Percentiles rank a stretch among this genome's conserved stretches.
Evolutionary conservation across 257 asterid genomes (phyloP).

Genomic region (Coffea eugenioides): DNA sequence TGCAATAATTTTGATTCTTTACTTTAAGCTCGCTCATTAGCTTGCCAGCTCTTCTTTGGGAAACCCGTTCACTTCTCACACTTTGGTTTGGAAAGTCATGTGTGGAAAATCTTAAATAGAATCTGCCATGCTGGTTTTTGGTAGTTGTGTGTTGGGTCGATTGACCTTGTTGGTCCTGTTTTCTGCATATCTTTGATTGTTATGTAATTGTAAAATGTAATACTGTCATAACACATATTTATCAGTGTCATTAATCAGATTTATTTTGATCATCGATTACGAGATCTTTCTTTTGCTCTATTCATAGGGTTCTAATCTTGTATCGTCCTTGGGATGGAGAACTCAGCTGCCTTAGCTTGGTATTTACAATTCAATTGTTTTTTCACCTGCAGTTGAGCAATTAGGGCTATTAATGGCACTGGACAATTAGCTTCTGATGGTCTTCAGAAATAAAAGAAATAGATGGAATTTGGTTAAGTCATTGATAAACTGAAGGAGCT

Average conservation of each 20-base stretch:
- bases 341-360: no score
- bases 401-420: no score
- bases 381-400: no score
- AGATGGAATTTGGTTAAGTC: neutral
- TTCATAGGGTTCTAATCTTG: no score
- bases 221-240: neutral
- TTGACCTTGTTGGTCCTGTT: neutral
- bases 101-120: neutral
- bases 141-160: constrained; percentile 2
- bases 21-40: constrained; percentile 61
- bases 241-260: neutral
- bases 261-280: neutral
- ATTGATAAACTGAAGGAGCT: neutral
- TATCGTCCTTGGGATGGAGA: no score
- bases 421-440: neutral
- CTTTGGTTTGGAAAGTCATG: neutral
- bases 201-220: neutral
- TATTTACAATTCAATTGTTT: no score
- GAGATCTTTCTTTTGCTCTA: no score
- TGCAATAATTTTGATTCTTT: constrained; percentile 60
- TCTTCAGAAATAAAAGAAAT: neutral
- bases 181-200: neutral
- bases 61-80: neutral
- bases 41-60: constrained; percentile 4
- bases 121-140: neutral